Base-by-base conservation (phyloP, 2,329 filamentous ascomycete genomes). In the Colletotrichum salicis region DNA sequence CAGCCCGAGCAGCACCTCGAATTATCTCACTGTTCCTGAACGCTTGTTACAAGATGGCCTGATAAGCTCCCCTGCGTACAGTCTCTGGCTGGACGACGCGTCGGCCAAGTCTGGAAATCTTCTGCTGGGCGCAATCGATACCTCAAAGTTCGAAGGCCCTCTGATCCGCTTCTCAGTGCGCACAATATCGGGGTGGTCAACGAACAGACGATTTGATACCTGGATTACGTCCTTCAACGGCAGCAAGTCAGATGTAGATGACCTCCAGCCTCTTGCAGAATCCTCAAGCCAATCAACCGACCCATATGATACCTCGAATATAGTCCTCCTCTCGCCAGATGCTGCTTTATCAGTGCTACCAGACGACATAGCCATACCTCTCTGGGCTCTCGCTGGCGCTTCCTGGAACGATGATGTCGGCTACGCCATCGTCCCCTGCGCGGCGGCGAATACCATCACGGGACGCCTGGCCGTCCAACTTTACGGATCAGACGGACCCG, bases 41-140 rank as follows among this genome's bases (percentile, higher is more conserved):
- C 85, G 89, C 74, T 85, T 96, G 78, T 85, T 89, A 27, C 79
- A 87, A 27, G 87, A 93, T 76, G 88, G 88, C 58, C 78, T 87
- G 64, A 93, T 94, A 78, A 85, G 86, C 64, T 86, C 85, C 41
- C 88, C 89, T 74, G 90, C 90, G 4, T 94, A 93, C 82, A 93
- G 91, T 72, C 80, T 95, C 24, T 94, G 91, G 84, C 83, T 89
- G 58, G 84, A 70, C 1, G 59, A 61, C 29, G 33, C 55, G n/a
- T 51, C 57, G 1, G 52, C n/a, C 12, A 35, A 52, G 48, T 58
- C 66, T 2, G 73, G 73, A 5, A 57, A 37, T 31, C 48, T 74
- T 2, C 64, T 74, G 3, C 41, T 74, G 19, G 73, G 73, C 45
- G 73, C 73, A 1, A 37, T 74, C 33, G 73, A 74, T 60, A 62